Conservation (phyloP, 2,329 filamentous ascomycete species). For the Arthrobotrys pseudoclavata region DNA sequence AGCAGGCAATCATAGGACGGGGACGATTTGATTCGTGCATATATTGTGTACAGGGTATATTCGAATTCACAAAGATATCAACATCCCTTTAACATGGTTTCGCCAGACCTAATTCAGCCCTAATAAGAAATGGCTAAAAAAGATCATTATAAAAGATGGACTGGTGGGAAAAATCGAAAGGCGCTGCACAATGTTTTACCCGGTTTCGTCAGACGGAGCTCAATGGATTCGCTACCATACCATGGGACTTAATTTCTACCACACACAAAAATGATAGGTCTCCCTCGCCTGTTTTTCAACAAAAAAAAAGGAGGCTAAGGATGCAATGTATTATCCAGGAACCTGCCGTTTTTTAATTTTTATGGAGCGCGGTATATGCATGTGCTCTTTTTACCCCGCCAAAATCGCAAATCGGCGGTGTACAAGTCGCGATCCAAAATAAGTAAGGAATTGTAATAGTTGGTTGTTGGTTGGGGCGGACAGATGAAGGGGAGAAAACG, state of each 20-base stretch:
- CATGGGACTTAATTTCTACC: constrained; percentile 3
- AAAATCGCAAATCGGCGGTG: constrained; percentile 17
- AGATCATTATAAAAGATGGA: background rate
- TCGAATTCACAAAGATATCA: background rate
- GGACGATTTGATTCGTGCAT: background rate
- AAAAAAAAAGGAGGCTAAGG: background rate
- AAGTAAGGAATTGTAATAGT: constrained; percentile 7
- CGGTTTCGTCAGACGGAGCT: constrained; percentile 34
- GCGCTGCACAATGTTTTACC: constrained; percentile 26
- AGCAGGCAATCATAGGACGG: background rate
- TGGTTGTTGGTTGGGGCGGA: constrained; percentile 16
- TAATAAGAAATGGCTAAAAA: constrained; percentile 13
- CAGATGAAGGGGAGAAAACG: background rate
- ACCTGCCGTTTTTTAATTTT: constrained; percentile 12
- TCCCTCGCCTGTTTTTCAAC: constrained; percentile 11
- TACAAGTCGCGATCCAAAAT: constrained; percentile 9
- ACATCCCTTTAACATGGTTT: background rate
- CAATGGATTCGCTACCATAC: constrained; percentile 21
- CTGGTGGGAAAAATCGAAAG: background rate
- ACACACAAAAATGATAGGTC: background rate
- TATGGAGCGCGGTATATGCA: background rate
- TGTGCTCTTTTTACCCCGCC: constrained; percentile 13
- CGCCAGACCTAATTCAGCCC: constrained; percentile 22
- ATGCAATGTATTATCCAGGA: background rate
- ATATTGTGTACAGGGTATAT: background rate